Evolutionary conservation across 495 filamentous ascomycete species (phyloP), one percentile per base, ranked within the genome.

Genomic region (Bacidia gigantensis): DNA sequence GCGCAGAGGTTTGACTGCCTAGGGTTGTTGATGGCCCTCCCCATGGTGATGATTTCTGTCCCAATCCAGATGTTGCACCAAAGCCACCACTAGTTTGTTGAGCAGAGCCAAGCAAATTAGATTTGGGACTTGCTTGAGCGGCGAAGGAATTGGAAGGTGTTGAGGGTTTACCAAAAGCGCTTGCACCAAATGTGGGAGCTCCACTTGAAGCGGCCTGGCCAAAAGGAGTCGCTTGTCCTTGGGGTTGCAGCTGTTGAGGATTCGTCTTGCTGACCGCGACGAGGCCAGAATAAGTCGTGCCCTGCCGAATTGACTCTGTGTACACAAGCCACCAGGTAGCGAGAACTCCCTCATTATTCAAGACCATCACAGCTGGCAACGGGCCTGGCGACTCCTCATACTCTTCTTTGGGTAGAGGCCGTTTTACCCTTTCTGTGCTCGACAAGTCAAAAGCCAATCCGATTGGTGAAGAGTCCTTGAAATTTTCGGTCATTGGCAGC

Each of bases 321-420:
- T 96, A 95, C 35, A 96, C 71, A 46, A 96, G 68, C 82, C 89
- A 95, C 93, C 93, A 99, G 18, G 81, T 72, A 21, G 74, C 76
- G 7, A 99, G 71, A 10, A 93, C 70, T 25, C 92, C 92, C 58
- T 96, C 87, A 61, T 95, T 79, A 54, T 92, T 97, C 2, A 99
- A 73, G 26, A 89, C 76, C 71, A 93, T 79, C 12, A 95, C 64
- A 2, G 83, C 87, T 1, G 93, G 93, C n/a, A 95, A 64, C 14
- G 93, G 92, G 1, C 82, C 82, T 11, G 79, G 74, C 2, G 89
- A 89, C 49, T 90, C 78, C 11, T 78, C 65, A 44, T 89, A 82
- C 49, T 84, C 82, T 56, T 89, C 86, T 11, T 75, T 77, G 2
- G 80, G 77, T 51, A 95, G 83, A 3, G 93, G 93, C 52, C 81